Evolutionary conservation across 2,329 filamentous ascomycete genomes (phyloP), one percentile per base, ranked within the genome.

Genomic region (Clonostachys rosea): DNA sequence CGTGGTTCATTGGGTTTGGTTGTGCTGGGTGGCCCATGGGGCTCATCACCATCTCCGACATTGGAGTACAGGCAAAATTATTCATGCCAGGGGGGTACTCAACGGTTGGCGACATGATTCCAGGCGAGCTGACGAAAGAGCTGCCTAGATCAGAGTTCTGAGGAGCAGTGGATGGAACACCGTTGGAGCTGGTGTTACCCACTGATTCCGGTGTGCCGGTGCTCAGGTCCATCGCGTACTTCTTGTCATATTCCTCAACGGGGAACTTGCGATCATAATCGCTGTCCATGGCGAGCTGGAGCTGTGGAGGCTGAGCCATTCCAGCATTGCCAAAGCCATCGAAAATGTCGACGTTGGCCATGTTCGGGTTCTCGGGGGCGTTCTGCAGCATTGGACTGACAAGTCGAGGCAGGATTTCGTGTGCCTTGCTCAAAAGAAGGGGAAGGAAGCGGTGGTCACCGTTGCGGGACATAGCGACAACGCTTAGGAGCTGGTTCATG

Each of bases 371-470:
- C 44, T 84, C 81, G 0, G 82, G 81, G 0, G 77, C 70, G 16
- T 76, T 76, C 51, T 78, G 76, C 13, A 85, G 72, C 69, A 81
- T 76, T 2, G 81, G 82, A 53, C 77, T 81, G 49, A 75, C 72
- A 14, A 85, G 69, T 13, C 74, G 74, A 8, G 86, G 86, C 4
- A 91, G 68, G 4, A 86, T 75, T 40, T 92, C 86, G 50, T 84
- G 77, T 37, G 92, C 78, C 68, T 92, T 94, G 61, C 78, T 79
- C 47, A 94, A 68, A 2, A 95, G 75, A 1, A 95, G 74, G 4
- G 89, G 89, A 13, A 92, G 71, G 60, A 90, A 94, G 45, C 86
- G 84, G 51, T 86, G 79, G 48, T 91, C 79, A 7, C 88, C 88
- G 48, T 81, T 84, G n/a, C 87, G 86, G 16, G 94, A 75, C 9